Evolutionary conservation across 1,284 basidiomycete species (phyloP).

Genomic region (Apiotrichum gamsii): DNA sequence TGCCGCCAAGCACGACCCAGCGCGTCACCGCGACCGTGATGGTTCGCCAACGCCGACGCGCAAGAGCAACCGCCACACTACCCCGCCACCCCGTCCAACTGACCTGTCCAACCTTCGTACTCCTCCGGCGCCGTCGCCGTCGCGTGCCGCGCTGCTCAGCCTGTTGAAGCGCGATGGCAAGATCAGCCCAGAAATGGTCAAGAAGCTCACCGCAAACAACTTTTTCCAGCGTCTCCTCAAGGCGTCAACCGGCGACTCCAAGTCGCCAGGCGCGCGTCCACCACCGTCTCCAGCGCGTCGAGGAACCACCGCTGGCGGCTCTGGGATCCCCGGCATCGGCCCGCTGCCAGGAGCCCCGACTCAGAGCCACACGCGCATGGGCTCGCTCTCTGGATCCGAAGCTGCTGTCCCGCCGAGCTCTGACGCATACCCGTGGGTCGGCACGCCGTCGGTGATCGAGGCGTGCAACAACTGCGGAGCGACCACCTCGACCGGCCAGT

Average conservation of each 20-base stretch:
- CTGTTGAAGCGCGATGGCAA: conserved; percentile 34
- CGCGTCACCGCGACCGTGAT: neutral
- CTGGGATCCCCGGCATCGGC: neutral
- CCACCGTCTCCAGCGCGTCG: too few species aligned
- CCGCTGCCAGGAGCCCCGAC: neutral
- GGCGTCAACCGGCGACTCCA: conserved; percentile 11
- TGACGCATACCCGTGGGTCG: neutral
- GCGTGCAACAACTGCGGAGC: conserved; percentile 41
- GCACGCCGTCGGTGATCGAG: neutral
- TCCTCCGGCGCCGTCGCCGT: conserved; percentile 40
- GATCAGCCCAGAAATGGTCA: conserved; percentile 38
- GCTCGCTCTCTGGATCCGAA: too few species aligned
- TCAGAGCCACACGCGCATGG: neutral
- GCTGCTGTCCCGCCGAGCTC: neutral
- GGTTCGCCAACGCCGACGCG: neutral
- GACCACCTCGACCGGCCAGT: conserved; percentile 27
- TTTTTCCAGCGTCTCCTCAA: conserved; percentile 36
- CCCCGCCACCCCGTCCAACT: conserved; percentile 23
- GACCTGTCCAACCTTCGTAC: conserved; percentile 13
- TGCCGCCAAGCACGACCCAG: neutral
- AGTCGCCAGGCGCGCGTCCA: too few species aligned
- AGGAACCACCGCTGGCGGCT: neutral
- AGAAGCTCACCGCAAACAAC: conserved; percentile 35
- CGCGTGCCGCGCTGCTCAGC: conserved; percentile 30
- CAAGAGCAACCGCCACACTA: conserved; percentile 2